Conservation (phyloP, 345 rosid genomes). For the Lenwebbia sp. region DNA sequence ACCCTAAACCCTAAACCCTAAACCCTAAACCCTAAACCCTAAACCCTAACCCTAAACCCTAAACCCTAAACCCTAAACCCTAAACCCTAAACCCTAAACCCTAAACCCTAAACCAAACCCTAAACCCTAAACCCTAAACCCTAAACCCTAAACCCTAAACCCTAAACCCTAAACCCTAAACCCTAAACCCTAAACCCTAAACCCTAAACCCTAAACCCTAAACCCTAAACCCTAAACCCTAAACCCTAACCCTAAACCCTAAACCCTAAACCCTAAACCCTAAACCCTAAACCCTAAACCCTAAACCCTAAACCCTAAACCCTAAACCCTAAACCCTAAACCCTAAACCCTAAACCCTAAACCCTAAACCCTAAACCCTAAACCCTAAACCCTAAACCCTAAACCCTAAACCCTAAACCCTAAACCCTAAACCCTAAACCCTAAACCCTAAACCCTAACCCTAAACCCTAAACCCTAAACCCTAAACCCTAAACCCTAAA, state of each 20-base stretch:
- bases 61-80: slow-evolving; percentile 4
- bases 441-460: slow-evolving; percentile 4
- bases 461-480: background rate
- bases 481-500: slow-evolving; percentile 1
- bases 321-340: slow-evolving; percentile 4
- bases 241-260: slow-evolving; percentile 6
- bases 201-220: slow-evolving; percentile 1
- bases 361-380: slow-evolving; percentile 2
- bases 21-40: slow-evolving; percentile 11
- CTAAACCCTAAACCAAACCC: slow-evolving; percentile 3
- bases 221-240: slow-evolving; percentile 6
- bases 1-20: slow-evolving; percentile 5
- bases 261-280: slow-evolving; percentile 4
- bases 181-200: background rate
- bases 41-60: slow-evolving; percentile 17
- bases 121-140: slow-evolving; percentile 1
- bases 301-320: slow-evolving; percentile 6
- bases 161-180: slow-evolving; percentile 5
- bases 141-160: slow-evolving; percentile 8
- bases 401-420: slow-evolving; percentile 5
- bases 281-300: slow-evolving; percentile 8
- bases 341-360: slow-evolving; percentile 7
- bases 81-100: slow-evolving; percentile 10
- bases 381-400: slow-evolving; percentile 5
- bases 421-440: slow-evolving; percentile 6